Evolutionary conservation across 23 red algal genomes (phyloP), one percentile per base, ranked within the genome.

Genomic region (Gracilaria vermiculophylla): DNA sequence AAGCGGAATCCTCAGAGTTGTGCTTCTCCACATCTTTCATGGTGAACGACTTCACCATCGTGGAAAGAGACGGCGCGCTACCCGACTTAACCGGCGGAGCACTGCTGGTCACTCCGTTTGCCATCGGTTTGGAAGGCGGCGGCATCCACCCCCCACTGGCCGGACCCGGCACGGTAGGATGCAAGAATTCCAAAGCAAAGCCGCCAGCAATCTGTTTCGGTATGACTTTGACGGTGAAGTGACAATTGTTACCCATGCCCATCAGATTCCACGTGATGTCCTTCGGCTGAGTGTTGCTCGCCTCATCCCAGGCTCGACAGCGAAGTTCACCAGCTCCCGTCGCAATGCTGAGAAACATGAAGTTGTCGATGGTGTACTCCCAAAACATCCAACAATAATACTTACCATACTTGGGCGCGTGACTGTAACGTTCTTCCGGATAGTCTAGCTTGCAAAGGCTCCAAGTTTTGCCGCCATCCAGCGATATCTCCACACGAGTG

Each of bases 191-290:
- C 0, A 97, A 85, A 6, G 56, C 82, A 91, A 97, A 94, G 24
- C 40, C 57, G 2, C 86, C 85, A 31, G 67, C 45, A 17, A 32
- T 65, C 24, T 79, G 74, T 28, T 91, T 71, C 3, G 95, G 95
- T 14, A 70, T 67, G 29, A 97, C 82, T 57, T 90, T 93, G 32
- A 97, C 95, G 5, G 83, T 90, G 78, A 93, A 97, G 76, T 94
- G 87, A 49, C 86, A 92, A 72, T 99, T 99, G 76, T 99, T 99
- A 20, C 93, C 94, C 90, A 99, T 96, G 48, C 97, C 97, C 85
- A 95, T 92, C 1, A 99, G 51, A 55, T 99, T 99, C 97, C 97
- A 99, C 34, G 91, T 96, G 65, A 93, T 88, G 40, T 80, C 57
- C 60, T 91, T 86, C 9, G 97, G 97, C 62, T 99, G 97, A 5